Evolutionary conservation across 1,284 basidiomycete genomes (phyloP).

Genomic region (Ceratobasidium sp.): DNA sequence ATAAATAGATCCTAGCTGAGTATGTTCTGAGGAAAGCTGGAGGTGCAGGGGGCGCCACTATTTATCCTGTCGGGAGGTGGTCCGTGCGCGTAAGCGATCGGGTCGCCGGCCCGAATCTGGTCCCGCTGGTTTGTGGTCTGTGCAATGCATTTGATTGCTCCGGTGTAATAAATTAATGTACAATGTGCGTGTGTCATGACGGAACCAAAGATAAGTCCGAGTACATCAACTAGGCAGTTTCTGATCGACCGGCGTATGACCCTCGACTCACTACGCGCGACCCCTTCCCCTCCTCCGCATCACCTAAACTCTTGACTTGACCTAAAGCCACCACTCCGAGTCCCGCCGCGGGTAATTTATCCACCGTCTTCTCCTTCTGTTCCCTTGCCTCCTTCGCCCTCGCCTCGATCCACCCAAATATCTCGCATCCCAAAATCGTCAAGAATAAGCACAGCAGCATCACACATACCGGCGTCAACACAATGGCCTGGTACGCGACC

Average conservation of each 20-base stretch:
- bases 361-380: no score
- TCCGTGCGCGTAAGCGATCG: conserved; percentile 55
- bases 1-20: conserved; percentile 87
- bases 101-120: conserved; percentile 4
- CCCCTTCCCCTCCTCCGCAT: no score
- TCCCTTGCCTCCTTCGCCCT: not conserved
- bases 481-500: conserved; percentile 16
- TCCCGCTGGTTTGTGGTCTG: conserved; percentile 18
- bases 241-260: no score
- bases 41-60: conserved; percentile 46
- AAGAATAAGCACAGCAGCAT: conserved; percentile 18
- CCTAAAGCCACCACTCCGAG: no score
- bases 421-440: conserved; percentile 32
- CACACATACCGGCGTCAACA: conserved; percentile 24
- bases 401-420: conserved; percentile 30
- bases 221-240: no score
- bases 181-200: no score
- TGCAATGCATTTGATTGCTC: no score
- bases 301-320: no score
- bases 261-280: no score
- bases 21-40: conserved; percentile 76
- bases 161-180: no score
- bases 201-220: no score
- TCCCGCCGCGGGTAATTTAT: not conserved
- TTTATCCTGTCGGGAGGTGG: conserved; percentile 61